Conservation (phyloP, 2,329 filamentous ascomycete genomes). For the Diaporthe velutina region DNA sequence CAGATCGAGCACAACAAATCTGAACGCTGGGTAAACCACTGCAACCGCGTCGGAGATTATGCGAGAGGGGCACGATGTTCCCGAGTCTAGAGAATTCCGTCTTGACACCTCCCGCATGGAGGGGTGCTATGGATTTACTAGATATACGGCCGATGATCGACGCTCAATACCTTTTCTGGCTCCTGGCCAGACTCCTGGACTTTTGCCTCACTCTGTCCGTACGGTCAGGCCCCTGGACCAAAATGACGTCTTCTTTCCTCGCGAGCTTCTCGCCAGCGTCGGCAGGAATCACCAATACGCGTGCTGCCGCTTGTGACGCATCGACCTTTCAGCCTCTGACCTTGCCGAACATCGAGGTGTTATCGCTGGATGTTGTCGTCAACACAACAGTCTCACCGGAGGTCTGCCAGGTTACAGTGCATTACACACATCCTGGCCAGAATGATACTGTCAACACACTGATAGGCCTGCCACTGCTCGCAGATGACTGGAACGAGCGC, state of each 20-base stretch:
- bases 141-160: background rate
- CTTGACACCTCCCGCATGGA: background rate
- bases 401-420: conserved; percentile 26
- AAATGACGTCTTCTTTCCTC: background rate
- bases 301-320: background rate
- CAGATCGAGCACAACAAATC: background rate
- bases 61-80: background rate
- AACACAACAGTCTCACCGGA: conserved; percentile 5
- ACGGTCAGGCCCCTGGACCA: background rate
- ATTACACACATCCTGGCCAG: conserved; percentile 34
- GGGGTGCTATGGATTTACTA: background rate
- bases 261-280: background rate
- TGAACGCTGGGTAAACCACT: background rate
- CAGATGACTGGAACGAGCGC: conserved; percentile 23
- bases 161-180: background rate
- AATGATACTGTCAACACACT: conserved; percentile 17
- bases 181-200: background rate
- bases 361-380: background rate
- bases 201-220: background rate
- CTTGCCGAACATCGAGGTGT: conserved; percentile 1
- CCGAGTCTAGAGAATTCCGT: background rate
- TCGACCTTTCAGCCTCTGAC: background rate
- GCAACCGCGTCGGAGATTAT: background rate
- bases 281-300: background rate
- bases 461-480: conserved; percentile 9